These are phyloP conservation scores for Russula sp. DNA, from an alignment of 768 basidiomycete genomes.

Conservation along the genomic window DNA sequence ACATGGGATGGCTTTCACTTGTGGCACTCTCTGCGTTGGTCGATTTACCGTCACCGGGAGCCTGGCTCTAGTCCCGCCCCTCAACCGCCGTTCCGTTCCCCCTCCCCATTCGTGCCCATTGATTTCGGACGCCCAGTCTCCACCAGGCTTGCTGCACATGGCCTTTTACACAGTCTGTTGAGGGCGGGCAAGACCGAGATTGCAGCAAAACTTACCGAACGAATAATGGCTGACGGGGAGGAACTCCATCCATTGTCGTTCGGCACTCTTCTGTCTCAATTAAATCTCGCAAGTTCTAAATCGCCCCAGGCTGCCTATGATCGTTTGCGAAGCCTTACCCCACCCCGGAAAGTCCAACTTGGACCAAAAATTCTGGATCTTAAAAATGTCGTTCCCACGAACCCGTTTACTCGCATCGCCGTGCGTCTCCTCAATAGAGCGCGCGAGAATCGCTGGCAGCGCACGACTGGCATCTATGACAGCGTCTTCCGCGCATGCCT, in stretches of 20 bases:
- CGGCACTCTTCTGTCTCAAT: slow-evolving; percentile 41
- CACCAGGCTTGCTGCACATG: slow-evolving; percentile 59
- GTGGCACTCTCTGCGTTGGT: slow-evolving; percentile 29
- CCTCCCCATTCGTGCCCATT: slow-evolving; percentile 42
- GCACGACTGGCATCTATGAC: slow-evolving; percentile 59
- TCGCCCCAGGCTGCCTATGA: not conserved
- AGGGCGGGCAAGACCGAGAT: slow-evolving; percentile 48
- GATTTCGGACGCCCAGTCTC: slow-evolving; percentile 52
- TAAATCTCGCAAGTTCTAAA: slow-evolving; percentile 28
- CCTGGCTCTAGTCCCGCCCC: slow-evolving; percentile 26
- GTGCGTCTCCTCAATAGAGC: slow-evolving; percentile 53
- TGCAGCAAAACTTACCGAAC: slow-evolving; percentile 48
- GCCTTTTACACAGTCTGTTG: slow-evolving; percentile 61
- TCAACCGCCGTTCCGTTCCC: slow-evolving; percentile 20
- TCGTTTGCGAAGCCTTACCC: not conserved
- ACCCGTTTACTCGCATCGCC: slow-evolving; percentile 48
- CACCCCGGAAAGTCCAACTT: slow-evolving; percentile 14
- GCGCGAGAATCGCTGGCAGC: slow-evolving; percentile 51
- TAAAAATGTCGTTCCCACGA: slow-evolving; percentile 38
- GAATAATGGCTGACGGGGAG: slow-evolving; percentile 55
- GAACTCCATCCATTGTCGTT: slow-evolving; percentile 50
- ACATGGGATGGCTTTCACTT: slow-evolving; percentile 29
- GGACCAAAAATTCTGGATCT: slow-evolving; percentile 35
- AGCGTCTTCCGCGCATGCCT: slow-evolving; percentile 61
- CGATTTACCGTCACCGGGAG: slow-evolving; percentile 21